Conservation (phyloP, 805 yeast species). For the Ogataea wickerhamii region DNA sequence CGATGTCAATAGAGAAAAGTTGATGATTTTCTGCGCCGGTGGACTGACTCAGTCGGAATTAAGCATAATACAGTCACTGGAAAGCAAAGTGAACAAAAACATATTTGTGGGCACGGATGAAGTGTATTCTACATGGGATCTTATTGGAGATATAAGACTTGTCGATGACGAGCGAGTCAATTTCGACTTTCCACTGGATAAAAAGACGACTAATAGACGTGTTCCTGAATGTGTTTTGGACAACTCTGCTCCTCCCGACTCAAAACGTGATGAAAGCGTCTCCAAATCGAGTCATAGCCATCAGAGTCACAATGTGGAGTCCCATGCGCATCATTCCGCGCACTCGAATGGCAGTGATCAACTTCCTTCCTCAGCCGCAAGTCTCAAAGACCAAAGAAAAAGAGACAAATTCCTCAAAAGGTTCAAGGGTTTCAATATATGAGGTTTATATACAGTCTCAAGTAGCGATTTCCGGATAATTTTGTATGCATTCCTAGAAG, state of each 20-base stretch:
- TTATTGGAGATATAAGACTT: conserved; percentile 30
- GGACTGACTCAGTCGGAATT: conserved; percentile 84
- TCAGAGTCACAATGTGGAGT: not conserved
- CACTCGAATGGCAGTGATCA: conserved; percentile 4
- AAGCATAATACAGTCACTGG: conserved; percentile 68
- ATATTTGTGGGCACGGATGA: conserved; percentile 80
- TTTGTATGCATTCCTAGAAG: too few species aligned
- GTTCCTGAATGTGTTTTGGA: conserved; percentile 25
- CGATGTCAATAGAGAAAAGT: conserved; percentile 51
- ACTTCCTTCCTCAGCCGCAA: conserved; percentile 5
- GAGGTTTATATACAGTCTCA: not conserved
- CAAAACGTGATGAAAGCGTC: not conserved
- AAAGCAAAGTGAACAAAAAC: conserved; percentile 60
- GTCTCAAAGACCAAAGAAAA: conserved; percentile 12
- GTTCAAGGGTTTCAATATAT: conserved; percentile 23
- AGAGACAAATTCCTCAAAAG: conserved; percentile 23
- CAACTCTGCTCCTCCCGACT: conserved; percentile 12
- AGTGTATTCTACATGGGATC: conserved; percentile 44
- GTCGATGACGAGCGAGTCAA: conserved; percentile 25
- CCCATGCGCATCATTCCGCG: not conserved
- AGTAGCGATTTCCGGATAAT: too few species aligned
- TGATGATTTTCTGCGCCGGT: conserved; percentile 82
- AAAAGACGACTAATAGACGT: conserved; percentile 12
- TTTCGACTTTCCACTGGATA: conserved; percentile 25
- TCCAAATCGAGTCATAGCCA: not conserved